Evolutionary conservation across 345 rosid genomes (phyloP), one percentile per base, ranked within the genome.

Genomic region (Alliaria petiolata): DNA sequence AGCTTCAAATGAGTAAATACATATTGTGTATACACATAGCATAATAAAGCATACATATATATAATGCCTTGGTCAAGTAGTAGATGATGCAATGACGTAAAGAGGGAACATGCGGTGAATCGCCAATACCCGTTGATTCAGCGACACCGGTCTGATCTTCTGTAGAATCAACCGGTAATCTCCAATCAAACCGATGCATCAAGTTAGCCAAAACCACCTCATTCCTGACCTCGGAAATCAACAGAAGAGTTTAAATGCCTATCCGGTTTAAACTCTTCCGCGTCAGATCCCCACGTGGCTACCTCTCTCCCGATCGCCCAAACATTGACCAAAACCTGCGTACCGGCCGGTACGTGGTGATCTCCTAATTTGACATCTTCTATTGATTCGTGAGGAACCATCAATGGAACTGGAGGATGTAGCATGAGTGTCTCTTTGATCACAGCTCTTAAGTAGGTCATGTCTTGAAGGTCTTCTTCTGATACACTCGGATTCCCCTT

Each of bases 321-420:
- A n/a, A 63, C 79, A 71, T 81, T 83, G 60, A 66, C 47, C 7
- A 81, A 7, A 0, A 76, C 68, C 14, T 15, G 58, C 4, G 79
- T 83, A 55, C 81, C 62, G 1, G 65, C 62, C 0, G 62, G 34
- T 55, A 83, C 69, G 51, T 77, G 56, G 38, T 74, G 71, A 9
- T 77, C 81, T 10, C 51, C 20, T 35, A 83, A 44, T 3, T 6
- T 71, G 20, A 71, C 72, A 39, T 77, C 77, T 19, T 75, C 13
- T 2, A 67, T 69, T 22, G 85, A 64, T 26, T 45, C 57, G 4
- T 77, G 46, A 9, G 83, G 75, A 28, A 69, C 51, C 49, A 75
- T 39, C 17, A 83, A 19, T 2, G 85, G 83, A 30, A 79, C 1
- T 3, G 85, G 82, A 54, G 85, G 87, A 60, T 77, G 75, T 26